phyloP scores from a whole-genome alignment of 75 land plant species.

The Adiantum capillusveneris region DNA sequence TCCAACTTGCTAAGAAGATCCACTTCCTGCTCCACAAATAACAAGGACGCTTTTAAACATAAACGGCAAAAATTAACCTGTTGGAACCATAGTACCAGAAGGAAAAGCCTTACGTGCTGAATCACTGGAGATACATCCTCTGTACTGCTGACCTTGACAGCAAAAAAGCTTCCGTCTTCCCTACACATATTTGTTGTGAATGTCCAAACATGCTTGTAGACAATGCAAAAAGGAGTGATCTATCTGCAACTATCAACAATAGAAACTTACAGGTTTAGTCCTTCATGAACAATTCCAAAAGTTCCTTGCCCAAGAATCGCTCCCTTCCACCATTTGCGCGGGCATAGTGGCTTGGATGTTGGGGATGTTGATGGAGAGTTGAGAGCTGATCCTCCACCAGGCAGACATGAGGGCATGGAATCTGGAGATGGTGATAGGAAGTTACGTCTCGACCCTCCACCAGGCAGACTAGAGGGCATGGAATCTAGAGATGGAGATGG shows the following conservation, averaged over 20 bases:
- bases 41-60: neutral
- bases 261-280: conserved; percentile 21
- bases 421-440: neutral
- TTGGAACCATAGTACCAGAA: neutral
- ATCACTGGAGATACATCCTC: conserved; percentile 28
- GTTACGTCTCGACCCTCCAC: too few species aligned
- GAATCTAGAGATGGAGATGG: too few species aligned
- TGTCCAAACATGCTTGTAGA: neutral
- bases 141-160: conserved; percentile 33
- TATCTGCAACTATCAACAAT: neutral
- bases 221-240: neutral
- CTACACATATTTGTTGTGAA: conserved; percentile 7
- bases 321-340: conserved; percentile 15
- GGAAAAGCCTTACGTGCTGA: conserved; percentile 22
- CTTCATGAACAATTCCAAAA: conserved; percentile 28
- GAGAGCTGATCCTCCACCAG: too few species aligned
- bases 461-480: too few species aligned
- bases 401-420: too few species aligned
- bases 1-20: conserved; percentile 32
- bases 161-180: conserved; percentile 54
- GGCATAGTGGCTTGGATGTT: neutral
- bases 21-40: conserved; percentile 28
- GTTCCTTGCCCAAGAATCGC: conserved; percentile 18
- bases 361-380: conserved; percentile 6
- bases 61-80: neutral